Conservation (phyloP, 2,329 filamentous ascomycete species). For the Ceratocystis lukuohia region DNA sequence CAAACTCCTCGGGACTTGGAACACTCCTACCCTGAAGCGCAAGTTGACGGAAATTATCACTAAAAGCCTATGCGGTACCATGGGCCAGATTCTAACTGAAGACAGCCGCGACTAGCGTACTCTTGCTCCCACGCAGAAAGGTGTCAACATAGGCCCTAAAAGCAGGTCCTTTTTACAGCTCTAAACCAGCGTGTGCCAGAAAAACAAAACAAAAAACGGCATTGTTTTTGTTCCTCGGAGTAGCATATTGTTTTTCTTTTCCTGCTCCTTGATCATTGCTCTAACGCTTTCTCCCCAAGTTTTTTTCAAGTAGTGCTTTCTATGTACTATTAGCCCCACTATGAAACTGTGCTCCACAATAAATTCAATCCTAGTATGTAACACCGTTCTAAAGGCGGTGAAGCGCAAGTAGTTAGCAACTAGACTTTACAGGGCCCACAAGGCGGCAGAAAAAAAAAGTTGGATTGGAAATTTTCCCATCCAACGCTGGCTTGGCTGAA, state of each 20-base stretch:
- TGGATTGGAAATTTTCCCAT: constrained; percentile 16
- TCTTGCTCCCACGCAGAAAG: neutral
- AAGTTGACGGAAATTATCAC: constrained; percentile 51
- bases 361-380: neutral
- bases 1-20: constrained; percentile 60
- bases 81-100: constrained; percentile 63
- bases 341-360: neutral
- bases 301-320: neutral
- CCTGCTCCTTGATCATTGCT: neutral
- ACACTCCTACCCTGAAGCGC: constrained; percentile 41
- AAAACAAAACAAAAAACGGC: too few species aligned
- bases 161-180: too few species aligned
- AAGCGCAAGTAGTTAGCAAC: constrained; percentile 13
- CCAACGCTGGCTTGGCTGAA: neutral
- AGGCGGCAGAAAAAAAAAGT: constrained; percentile 18
- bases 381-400: constrained; percentile 15
- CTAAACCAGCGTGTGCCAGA: too few species aligned
- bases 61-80: constrained; percentile 51
- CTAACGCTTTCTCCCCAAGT: neutral
- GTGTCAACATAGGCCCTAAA: neutral
- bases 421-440: constrained; percentile 14
- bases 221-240: neutral
- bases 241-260: neutral
- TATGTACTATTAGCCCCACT: neutral
- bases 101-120: constrained; percentile 29